Percentiles rank a stretch among this genome's conserved stretches.
Evolutionary conservation across 768 basidiomycete genomes (phyloP).

Genomic region (Lyophyllum atratum): DNA sequence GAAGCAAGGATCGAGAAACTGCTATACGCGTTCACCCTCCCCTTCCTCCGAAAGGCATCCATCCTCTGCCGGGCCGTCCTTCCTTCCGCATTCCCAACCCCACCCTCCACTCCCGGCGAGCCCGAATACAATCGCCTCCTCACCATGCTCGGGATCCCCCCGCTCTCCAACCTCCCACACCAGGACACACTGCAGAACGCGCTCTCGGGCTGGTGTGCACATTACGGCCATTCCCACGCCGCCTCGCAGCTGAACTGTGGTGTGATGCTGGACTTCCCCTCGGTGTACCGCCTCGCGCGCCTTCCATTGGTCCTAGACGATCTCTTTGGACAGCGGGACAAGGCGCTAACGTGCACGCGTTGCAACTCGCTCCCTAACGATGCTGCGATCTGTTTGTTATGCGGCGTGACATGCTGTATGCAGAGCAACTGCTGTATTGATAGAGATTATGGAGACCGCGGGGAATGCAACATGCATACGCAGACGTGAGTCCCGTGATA

Average conservation of each 20-base stretch:
- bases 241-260: conserved; percentile 80
- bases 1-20: conserved; percentile 85
- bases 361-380: conserved; percentile 82
- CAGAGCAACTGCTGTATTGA: conserved; percentile 92
- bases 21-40: conserved; percentile 85
- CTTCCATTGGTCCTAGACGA: conserved; percentile 84
- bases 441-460: conserved; percentile 59
- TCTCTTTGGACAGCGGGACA: conserved; percentile 75
- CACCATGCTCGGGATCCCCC: conserved; percentile 73
- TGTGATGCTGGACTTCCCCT: conserved; percentile 80
- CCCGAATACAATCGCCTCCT: conserved; percentile 82
- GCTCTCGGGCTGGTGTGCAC: conserved; percentile 88
- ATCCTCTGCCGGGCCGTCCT: conserved; percentile 81
- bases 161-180: conserved; percentile 74
- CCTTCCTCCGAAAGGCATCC: conserved; percentile 86
- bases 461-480: conserved; percentile 96
- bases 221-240: conserved; percentile 82
- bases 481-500: conserved; percentile 71
- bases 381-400: conserved; percentile 90
- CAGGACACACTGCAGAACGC: conserved; percentile 89
- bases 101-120: conserved; percentile 38
- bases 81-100: conserved; percentile 62
- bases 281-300: conserved; percentile 77
- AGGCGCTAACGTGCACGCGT: conserved; percentile 68
- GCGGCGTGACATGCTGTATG: conserved; percentile 86